Evolutionary conservation across 2,329 filamentous ascomycete genomes (phyloP), one percentile per base, ranked within the genome.

Genomic region (Talaromyces islandicus): DNA sequence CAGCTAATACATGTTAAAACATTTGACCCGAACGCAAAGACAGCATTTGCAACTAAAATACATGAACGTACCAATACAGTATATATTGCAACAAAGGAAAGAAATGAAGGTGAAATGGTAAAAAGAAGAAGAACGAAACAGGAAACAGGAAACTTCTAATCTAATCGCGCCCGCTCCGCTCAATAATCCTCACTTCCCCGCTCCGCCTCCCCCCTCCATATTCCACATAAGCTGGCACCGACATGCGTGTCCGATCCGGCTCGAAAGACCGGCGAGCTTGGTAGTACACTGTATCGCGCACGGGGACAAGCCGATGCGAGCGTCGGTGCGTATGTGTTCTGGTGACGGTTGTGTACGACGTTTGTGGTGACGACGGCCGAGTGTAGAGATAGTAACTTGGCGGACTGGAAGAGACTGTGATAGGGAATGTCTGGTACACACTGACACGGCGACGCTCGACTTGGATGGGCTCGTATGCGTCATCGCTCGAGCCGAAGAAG

Each of bases 341-440:
- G 19, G 59, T 62, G 35, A 61, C 56, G 32, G 58, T 62, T 3
- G 58, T 60, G 38, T 60, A 62, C 14, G 56, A 58, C 7, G 56
- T 25, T 24, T 27, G 43, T n/a, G 56, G 43, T 10, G 57, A 55
- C 25, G 61, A 56, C 21, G 58, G 56, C 21, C 41, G 55, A 46
- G n/a, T 24, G 35, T 35, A 48, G 17, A 32, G 56, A 52, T 30
- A 25, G 56, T 29, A 29, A 29, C 30, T 56, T 5, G 43, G 35
- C 29, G 24, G 12, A 25, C 30, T 25, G 21, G 56, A 12, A 5
- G 60, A 58, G 11, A 48, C 27, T 24, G 35, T 12, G 4, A 12
- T 41, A 29, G 46, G 29, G 27, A 46, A 29, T 21, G 54, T 59
- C 14, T 29, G 25, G 30, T 58, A 60, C 21, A 54, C 50, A 19